Conservation (phyloP, 108 stramenopile genomes). For the Cylindrotheca closterium region DNA sequence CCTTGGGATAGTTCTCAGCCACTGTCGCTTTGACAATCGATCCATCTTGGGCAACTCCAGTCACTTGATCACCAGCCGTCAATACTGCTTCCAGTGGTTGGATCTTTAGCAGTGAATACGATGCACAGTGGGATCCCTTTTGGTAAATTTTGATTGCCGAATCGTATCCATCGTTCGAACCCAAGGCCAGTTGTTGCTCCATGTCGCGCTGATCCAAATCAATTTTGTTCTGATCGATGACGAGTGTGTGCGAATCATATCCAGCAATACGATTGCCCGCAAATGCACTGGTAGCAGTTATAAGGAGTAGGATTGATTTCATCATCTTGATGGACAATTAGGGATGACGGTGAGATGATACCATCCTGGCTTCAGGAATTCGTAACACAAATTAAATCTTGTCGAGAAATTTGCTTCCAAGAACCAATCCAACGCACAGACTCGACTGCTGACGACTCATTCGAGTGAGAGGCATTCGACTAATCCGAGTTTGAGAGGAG, state of each 20-base stretch:
- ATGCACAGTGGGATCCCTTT: conserved; percentile 64
- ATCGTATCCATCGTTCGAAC: conserved; percentile 25
- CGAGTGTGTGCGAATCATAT: neutral
- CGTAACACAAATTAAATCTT: no score
- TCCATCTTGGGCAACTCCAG: conserved; percentile 25
- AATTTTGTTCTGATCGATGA: conserved; percentile 15
- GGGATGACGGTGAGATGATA: no score
- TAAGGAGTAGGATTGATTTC: neutral
- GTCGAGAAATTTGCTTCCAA: no score
- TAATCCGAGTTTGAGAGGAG: no score
- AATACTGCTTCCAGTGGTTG: conserved; percentile 22
- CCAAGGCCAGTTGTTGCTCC: conserved; percentile 26
- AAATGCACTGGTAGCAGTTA: neutral
- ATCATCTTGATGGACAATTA: no score
- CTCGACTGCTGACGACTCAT: no score
- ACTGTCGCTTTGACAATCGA: conserved; percentile 43
- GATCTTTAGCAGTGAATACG: conserved; percentile 44
- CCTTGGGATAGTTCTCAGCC: conserved; percentile 21
- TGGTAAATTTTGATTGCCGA: conserved; percentile 50
- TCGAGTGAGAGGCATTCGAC: no score
- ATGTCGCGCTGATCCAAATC: conserved; percentile 64
- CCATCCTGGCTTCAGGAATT: no score
- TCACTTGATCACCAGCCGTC: conserved; percentile 27
- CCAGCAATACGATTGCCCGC: neutral
- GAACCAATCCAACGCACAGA: no score